Evolutionary conservation across 305 asterid species (phyloP).

Genomic region (Ruellia speciosa): DNA sequence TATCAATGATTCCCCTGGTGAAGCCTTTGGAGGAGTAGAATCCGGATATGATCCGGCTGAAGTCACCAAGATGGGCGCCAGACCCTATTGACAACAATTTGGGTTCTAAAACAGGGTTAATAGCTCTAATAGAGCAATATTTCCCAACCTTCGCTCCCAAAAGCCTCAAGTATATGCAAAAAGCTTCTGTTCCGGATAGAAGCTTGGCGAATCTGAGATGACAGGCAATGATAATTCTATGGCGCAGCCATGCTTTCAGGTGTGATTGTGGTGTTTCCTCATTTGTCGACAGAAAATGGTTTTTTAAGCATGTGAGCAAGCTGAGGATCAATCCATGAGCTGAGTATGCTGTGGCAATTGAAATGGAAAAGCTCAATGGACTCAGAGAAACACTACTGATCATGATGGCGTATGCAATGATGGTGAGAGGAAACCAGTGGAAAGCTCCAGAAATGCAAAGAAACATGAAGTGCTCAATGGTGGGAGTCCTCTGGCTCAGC

Average conservation of each 20-base stretch:
- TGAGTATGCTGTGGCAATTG: constrained; percentile 37
- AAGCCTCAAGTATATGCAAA: constrained; percentile 62
- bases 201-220: constrained; percentile 77
- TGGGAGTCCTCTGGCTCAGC: constrained; percentile 28
- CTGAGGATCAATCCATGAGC: constrained; percentile 42
- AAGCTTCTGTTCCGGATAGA: constrained; percentile 87
- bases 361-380: constrained; percentile 31
- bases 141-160: constrained; percentile 68
- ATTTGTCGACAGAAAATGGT: constrained; percentile 26
- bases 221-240: constrained; percentile 46
- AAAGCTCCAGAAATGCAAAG: constrained; percentile 45
- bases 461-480: constrained; percentile 31
- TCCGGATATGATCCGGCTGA: constrained; percentile 61
- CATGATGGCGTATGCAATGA: constrained; percentile 36
- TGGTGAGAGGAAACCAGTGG: constrained; percentile 53
- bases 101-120: constrained; percentile 65
- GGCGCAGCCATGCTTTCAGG: constrained; percentile 50
- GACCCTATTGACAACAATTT: constrained; percentile 45
- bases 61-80: constrained; percentile 86
- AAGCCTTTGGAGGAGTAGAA: constrained; percentile 52
- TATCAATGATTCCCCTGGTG: constrained; percentile 40
- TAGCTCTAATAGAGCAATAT: constrained; percentile 76
- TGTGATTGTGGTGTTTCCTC: constrained; percentile 26
- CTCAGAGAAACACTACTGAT: constrained; percentile 24
- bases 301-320: constrained; percentile 31